These are phyloP conservation scores for Achlya hypogyna DNA, from an alignment of 352 stramenopile genomes.

Conservation along the genomic window DNA sequence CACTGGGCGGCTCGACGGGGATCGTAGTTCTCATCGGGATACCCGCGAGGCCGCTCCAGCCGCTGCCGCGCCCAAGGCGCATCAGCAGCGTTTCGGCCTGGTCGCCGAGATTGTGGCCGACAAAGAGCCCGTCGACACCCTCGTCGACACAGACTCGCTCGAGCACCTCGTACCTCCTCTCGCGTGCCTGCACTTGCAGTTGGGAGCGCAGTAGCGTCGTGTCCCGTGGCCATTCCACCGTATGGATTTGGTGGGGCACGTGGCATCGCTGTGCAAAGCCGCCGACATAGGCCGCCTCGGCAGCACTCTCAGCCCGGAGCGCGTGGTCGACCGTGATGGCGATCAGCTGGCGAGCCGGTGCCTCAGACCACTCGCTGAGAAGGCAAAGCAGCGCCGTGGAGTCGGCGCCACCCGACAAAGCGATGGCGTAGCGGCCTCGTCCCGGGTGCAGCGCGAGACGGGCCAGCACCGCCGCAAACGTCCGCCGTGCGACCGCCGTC, in stretches of 20 bases:
- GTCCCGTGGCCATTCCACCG: conserved; percentile 46
- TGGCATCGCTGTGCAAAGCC: conserved; percentile 37
- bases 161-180: conserved; percentile 60
- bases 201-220: conserved; percentile 36
- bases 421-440: conserved; percentile 57
- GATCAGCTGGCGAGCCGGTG: conserved; percentile 27
- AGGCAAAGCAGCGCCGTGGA: conserved; percentile 76
- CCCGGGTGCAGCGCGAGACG: neutral
- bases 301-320: conserved; percentile 49
- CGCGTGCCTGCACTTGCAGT: conserved; percentile 59
- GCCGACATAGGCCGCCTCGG: conserved; percentile 44
- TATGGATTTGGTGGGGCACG: conserved; percentile 28
- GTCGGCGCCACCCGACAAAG: conserved; percentile 65
- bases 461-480: neutral
- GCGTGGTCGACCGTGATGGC: conserved; percentile 75
- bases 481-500: neutral
- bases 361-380: conserved; percentile 52
- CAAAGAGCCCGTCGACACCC: conserved; percentile 56
- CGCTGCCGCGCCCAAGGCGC: conserved; percentile 57
- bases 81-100: conserved; percentile 78
- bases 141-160: conserved; percentile 38
- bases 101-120: conserved; percentile 70
- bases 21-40: conserved; percentile 37
- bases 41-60: conserved; percentile 63
- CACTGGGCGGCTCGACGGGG: neutral